Evolutionary conservation across 2,329 filamentous ascomycete genomes (phyloP), one percentile per base, ranked within the genome.

Genomic region (Cercospora sp.): DNA sequence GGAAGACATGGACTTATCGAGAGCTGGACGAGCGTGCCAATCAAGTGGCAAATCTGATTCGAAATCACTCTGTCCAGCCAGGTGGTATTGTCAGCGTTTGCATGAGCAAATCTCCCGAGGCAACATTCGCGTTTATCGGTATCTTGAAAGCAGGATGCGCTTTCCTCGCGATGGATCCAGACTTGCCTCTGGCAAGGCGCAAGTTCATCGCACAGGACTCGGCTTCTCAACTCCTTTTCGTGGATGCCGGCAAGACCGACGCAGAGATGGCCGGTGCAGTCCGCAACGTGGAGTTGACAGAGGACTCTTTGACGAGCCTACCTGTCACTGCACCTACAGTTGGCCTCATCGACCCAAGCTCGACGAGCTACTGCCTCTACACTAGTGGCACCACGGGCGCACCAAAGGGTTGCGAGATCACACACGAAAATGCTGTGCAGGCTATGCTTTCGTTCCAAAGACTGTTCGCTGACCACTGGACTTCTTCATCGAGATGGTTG

Each of bases 331-430:
- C 77, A 18, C 79, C 79, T 4, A 69, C 67, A 13, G 76, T 82
- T 67, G n/a, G 77, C 78, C 45, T 65, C 5, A 76, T 80, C 66
- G 71, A 77, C 1, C 79, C 86, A 4, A 81, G 85, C 24, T 86
- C 89, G 71, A 88, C 88, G 0, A 93, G 90, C 73, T 97, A 96
- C 77, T 94, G 92, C 67, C 83, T 97, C 1, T 97, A 96, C 78
- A 97, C 93, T 0, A 94, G 91, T 3, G 92, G 93, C 3, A 96
- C 93, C 0, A 97, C 93, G 0, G 93, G 93, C 2, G 91, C 88
- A 0, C 93, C 93, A 0, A 97, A 97, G 74, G 93, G 93, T 1
- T 97, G 93, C 72, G 88, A 95, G 67, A 89, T 97, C 58, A 96
- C 91, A 0, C 94, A 97, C 75, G 89, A 93, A 62, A 97, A 97